A percentile compares a stretch with the other conserved stretches of the same genome.
phyloP scores from a whole-genome alignment of 2,329 filamentous ascomycete genomes.

The Alternaria infectoria region DNA sequence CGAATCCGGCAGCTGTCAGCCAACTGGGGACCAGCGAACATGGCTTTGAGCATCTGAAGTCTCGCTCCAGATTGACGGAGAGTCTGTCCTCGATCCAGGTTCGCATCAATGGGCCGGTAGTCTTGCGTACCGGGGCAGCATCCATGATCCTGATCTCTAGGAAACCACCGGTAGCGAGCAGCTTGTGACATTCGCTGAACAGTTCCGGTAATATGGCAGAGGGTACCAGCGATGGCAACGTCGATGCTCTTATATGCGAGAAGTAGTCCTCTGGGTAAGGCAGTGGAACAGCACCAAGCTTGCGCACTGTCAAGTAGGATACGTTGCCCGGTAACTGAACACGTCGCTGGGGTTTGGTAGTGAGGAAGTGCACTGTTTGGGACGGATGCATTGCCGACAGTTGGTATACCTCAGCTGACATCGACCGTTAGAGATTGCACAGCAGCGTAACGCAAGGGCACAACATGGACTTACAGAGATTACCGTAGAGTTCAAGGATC shows the following conservation, averaged over 20 bases:
- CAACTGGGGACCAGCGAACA: slow-evolving; percentile 64
- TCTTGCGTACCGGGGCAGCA: slow-evolving; percentile 63
- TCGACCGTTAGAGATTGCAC: slow-evolving; percentile 36
- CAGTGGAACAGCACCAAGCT: slow-evolving; percentile 56
- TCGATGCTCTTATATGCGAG: slow-evolving; percentile 52
- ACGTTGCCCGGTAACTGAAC: slow-evolving; percentile 45
- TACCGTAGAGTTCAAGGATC: slow-evolving; percentile 49
- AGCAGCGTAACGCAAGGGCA: slow-evolving; percentile 21
- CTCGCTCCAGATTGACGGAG: slow-evolving; percentile 63
- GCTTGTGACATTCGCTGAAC: slow-evolving; percentile 63
- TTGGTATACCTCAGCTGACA: slow-evolving; percentile 53
- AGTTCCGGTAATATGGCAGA: slow-evolving; percentile 63
- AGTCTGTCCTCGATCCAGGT: slow-evolving; percentile 69
- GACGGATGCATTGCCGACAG: slow-evolving; percentile 50
- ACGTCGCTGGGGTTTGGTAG: slow-evolving; percentile 39
- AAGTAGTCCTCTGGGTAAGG: slow-evolving; percentile 50
- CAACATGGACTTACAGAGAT: slow-evolving; percentile 44
- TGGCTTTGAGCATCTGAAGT: slow-evolving; percentile 66
- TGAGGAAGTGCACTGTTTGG: slow-evolving; percentile 47
- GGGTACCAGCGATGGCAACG: slow-evolving; percentile 63
- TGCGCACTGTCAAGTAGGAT: slow-evolving; percentile 36
- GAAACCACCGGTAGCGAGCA: slow-evolving; percentile 61
- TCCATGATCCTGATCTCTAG: slow-evolving; percentile 69
- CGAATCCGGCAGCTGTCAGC: slow-evolving; percentile 63
- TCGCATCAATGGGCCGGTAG: slow-evolving; percentile 63